These are phyloP conservation scores for Hydnomerulius pinastri DNA, from an alignment of 768 basidiomycete genomes.

Conservation along the genomic window DNA sequence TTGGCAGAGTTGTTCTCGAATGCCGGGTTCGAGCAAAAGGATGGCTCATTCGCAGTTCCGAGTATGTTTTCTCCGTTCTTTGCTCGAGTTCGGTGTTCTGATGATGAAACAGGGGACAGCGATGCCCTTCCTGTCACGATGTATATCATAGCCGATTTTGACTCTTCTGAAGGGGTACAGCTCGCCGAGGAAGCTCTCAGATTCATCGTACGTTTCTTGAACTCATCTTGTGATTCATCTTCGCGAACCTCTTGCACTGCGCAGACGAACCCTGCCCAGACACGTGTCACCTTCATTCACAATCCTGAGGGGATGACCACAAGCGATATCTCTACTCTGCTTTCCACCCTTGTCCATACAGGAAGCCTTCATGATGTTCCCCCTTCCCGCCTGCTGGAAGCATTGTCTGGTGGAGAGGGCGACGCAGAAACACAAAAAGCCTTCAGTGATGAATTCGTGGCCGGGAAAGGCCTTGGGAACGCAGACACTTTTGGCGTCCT, in stretches of 20 bases:
- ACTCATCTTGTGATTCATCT: neutral
- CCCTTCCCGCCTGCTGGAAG: slow-evolving; percentile 18
- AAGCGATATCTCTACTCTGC: slow-evolving; percentile 41
- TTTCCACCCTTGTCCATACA: slow-evolving; percentile 51
- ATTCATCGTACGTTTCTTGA: slow-evolving; percentile 57
- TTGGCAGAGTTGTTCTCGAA: slow-evolving; percentile 31
- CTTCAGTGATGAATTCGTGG: slow-evolving; percentile 33
- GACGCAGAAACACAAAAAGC: slow-evolving; percentile 38
- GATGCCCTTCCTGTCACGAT: slow-evolving; percentile 43
- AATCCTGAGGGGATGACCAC: slow-evolving; percentile 45
- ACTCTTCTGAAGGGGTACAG: slow-evolving; percentile 56
- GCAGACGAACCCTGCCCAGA: slow-evolving; percentile 47
- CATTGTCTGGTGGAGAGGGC: slow-evolving; percentile 6
- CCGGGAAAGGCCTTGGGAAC: slow-evolving; percentile 31
- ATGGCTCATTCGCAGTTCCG: slow-evolving; percentile 62
- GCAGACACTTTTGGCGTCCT: slow-evolving; percentile 37
- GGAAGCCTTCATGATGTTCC: slow-evolving; percentile 36
- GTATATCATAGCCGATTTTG: slow-evolving; percentile 78
- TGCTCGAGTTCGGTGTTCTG: neutral
- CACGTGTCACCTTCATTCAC: slow-evolving; percentile 78
- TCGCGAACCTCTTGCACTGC: neutral
- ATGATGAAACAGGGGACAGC: slow-evolving; percentile 13
- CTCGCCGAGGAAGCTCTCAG: slow-evolving; percentile 65
- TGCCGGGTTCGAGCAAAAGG: slow-evolving; percentile 41
- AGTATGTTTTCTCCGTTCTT: slow-evolving; percentile 40